phyloP scores from a whole-genome alignment of 2,329 filamentous ascomycete genomes.

The Emmonsiellopsis sp. region DNA sequence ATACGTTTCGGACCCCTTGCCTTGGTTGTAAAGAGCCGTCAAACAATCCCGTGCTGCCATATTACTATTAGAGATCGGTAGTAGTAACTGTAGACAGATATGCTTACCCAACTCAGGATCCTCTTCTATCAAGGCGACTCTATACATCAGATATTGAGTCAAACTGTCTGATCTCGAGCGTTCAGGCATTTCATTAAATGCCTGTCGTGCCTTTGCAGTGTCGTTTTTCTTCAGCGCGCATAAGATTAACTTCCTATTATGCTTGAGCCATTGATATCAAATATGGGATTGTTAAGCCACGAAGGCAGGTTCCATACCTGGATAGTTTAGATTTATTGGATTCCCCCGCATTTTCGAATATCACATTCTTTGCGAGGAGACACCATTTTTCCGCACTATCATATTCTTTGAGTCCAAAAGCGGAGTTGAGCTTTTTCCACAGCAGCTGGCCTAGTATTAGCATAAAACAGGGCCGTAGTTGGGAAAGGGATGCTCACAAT shows the following conservation, averaged over 20 bases:
- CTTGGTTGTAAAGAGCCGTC: conserved; percentile 45
- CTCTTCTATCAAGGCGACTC: conserved; percentile 52
- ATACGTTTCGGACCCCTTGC: conserved; percentile 48
- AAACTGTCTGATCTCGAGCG: conserved; percentile 50
- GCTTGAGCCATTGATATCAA: conserved; percentile 6
- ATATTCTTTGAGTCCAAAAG: conserved; percentile 44
- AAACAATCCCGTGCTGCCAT: conserved; percentile 53
- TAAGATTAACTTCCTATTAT: conserved; percentile 58
- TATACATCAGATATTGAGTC: conserved; percentile 68
- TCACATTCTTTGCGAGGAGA: conserved; percentile 51
- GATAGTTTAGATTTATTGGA: conserved; percentile 59
- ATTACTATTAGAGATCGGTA: conserved; percentile 3
- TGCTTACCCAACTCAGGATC: conserved; percentile 44
- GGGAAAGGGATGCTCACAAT: conserved; percentile 23
- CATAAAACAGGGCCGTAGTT: not conserved
- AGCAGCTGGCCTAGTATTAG: conserved; percentile 47
- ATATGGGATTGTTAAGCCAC: not conserved
- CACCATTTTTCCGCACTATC: conserved; percentile 61
- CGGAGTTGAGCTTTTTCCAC: conserved; percentile 67
- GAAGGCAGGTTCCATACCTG: conserved; percentile 37
- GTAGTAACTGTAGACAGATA: conserved; percentile 8
- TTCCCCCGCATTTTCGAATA: conserved; percentile 58
- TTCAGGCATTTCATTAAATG: conserved; percentile 52
- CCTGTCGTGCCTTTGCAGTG: conserved; percentile 42
- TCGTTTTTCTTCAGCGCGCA: conserved; percentile 56